Conservation (phyloP, 2,329 filamentous ascomycete genomes). For the Colletotrichum sublineola region DNA sequence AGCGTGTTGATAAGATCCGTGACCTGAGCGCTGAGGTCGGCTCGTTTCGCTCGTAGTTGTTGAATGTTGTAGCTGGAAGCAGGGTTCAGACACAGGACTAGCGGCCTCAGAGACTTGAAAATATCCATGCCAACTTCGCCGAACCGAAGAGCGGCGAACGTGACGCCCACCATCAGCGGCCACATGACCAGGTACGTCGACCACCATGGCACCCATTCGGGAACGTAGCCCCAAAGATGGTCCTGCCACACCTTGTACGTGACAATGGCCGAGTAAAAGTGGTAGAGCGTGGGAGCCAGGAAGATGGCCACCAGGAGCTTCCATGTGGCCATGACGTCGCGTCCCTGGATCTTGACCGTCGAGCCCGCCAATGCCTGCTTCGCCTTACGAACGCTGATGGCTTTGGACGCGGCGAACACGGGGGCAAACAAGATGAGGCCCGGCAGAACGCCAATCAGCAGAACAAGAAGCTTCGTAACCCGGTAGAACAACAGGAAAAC, state of each 20-base stretch:
- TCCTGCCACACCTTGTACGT: conserved; percentile 85
- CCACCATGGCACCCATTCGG: conserved; percentile 84
- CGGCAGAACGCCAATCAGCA: conserved; percentile 86
- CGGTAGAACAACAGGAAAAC: conserved; percentile 84
- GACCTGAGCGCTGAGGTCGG: conserved; percentile 82
- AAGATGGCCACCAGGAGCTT: conserved; percentile 91
- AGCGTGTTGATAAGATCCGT: conserved; percentile 95
- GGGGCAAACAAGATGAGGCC: conserved; percentile 90
- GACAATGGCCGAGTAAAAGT: conserved; percentile 81
- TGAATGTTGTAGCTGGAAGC: conserved; percentile 86
- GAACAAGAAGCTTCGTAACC: conserved; percentile 79
- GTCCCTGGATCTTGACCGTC: conserved; percentile 88
- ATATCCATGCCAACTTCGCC: conserved; percentile 99
- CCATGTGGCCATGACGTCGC: conserved; percentile 94
- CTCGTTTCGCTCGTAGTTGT: conserved; percentile 79
- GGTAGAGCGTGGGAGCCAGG: conserved; percentile 84
- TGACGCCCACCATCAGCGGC: conserved; percentile 87
- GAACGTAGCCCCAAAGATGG: conserved; percentile 84
- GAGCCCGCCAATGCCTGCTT: conserved; percentile 87
- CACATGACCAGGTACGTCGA: conserved; percentile 80
- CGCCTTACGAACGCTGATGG: conserved; percentile 86
- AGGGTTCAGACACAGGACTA: conserved; percentile 87
- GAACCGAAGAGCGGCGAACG: conserved; percentile 92
- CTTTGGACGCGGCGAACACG: conserved; percentile 86
- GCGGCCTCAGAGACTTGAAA: conserved; percentile 89